Evolutionary conservation across 495 filamentous ascomycete genomes (phyloP).

Genomic region (Penicillium crystallinum): DNA sequence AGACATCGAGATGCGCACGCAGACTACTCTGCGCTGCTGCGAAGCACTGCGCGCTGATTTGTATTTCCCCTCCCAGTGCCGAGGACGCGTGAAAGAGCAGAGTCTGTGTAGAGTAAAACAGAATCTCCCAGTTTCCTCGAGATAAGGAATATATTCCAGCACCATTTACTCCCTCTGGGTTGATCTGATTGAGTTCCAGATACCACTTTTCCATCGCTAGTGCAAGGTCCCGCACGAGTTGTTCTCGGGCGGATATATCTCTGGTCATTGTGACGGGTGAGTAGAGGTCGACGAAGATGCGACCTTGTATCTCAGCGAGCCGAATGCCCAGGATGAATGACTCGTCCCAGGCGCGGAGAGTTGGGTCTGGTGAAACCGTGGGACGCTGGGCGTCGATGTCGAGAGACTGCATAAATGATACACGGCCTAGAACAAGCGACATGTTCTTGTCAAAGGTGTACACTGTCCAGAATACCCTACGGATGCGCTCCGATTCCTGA

Average conservation of each 20-base stretch:
- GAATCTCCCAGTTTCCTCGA: no score
- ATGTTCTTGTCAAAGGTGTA: constrained; percentile 19
- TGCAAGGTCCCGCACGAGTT: constrained; percentile 3
- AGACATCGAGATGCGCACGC: constrained; percentile 13
- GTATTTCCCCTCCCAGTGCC: no score
- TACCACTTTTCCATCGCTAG: constrained; percentile 9
- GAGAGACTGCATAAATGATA: constrained; percentile 20
- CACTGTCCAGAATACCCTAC: constrained; percentile 18
- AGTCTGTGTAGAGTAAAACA: no score
- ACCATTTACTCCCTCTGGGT: no score
- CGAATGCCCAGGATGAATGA: constrained; percentile 8
- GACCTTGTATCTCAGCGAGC: constrained; percentile 11
- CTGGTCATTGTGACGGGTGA: constrained; percentile 11
- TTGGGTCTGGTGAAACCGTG: constrained; percentile 1
- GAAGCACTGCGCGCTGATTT: constrained; percentile 8
- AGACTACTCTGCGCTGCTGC: constrained; percentile 14
- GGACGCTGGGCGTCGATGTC: constrained; percentile 17
- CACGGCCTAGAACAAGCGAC: constrained; percentile 17
- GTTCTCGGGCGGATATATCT: neutral
- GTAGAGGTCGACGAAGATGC: constrained; percentile 18
- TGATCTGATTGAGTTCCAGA: neutral
- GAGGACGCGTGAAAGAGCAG: no score
- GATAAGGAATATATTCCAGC: no score
- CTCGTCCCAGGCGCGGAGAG: constrained; percentile 18
- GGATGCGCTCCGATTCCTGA: constrained; percentile 2